Conservation (phyloP, 140 eudicot species). For the Bidens hawaiensis region DNA sequence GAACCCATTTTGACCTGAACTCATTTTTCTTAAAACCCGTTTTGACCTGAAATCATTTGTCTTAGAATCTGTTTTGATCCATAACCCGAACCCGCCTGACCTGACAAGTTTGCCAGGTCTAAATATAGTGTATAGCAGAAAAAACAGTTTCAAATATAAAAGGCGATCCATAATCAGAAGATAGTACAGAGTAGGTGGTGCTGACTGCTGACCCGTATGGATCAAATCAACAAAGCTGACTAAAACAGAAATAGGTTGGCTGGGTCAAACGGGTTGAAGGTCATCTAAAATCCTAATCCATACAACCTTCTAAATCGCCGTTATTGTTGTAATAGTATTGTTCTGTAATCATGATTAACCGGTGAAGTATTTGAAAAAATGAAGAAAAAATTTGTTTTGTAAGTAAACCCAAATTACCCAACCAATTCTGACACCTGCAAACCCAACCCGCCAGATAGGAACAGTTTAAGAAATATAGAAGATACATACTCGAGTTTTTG, state of each 20-base stretch:
- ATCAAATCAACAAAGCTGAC: neutral
- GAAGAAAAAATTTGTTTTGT: neutral
- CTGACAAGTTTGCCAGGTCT: too few relatives aligned
- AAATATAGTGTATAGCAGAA: too few relatives aligned
- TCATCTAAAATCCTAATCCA: neutral
- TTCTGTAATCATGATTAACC: neutral
- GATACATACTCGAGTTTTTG: slow-evolving; percentile 54
- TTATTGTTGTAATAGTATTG: neutral
- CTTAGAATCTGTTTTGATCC: too few relatives aligned
- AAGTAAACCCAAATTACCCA: neutral
- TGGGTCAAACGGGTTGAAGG: neutral
- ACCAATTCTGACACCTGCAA: neutral
- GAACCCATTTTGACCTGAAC: too few relatives aligned
- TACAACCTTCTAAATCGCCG: neutral
- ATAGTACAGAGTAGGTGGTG: neutral
- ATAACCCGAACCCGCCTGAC: too few relatives aligned
- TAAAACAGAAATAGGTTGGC: neutral
- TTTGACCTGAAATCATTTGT: too few relatives aligned
- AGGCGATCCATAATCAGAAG: neutral
- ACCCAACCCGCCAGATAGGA: neutral
- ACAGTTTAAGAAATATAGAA: neutral
- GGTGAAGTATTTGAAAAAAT: neutral
- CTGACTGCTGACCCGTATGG: neutral
- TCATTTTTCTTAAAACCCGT: too few relatives aligned
- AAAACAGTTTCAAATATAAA: neutral